These are phyloP conservation scores for Chlorophyllum brunneum DNA, from an alignment of 768 basidiomycete species.

Conservation along the genomic window DNA sequence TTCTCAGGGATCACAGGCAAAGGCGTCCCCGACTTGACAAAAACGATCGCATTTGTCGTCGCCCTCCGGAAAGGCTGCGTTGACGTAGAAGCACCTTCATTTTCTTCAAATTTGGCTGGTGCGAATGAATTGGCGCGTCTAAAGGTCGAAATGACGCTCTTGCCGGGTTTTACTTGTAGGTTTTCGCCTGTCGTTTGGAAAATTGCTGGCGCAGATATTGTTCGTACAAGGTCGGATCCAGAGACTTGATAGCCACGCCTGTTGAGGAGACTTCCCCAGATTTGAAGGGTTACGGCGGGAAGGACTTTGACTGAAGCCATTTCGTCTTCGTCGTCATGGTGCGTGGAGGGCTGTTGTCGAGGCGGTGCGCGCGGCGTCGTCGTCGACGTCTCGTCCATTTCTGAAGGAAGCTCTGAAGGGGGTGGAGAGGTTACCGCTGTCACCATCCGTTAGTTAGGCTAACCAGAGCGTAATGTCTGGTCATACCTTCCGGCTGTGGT, in stretches of 20 bases:
- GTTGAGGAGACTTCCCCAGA: constrained; percentile 69
- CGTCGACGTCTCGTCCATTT: constrained; percentile 12
- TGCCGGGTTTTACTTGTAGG: constrained; percentile 15
- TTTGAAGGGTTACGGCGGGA: constrained; percentile 57
- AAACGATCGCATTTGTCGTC: constrained; percentile 21
- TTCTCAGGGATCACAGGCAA: constrained; percentile 1
- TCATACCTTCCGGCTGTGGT: constrained; percentile 23
- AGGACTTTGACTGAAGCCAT: constrained; percentile 53
- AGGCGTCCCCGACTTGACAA: neutral
- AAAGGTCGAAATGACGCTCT: constrained; percentile 53
- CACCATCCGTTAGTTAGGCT: neutral
- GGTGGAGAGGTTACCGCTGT: constrained; percentile 21
- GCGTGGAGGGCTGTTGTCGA: constrained; percentile 8
- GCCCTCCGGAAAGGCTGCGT: constrained; percentile 45
- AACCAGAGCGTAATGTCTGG: neutral
- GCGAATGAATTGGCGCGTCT: constrained; percentile 65
- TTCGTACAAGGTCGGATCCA: constrained; percentile 55
- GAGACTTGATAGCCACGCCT: constrained; percentile 63
- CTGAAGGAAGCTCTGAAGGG: constrained; percentile 17
- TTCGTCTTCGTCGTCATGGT: constrained; percentile 53
- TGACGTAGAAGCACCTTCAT: constrained; percentile 17
- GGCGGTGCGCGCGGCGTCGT: constrained; percentile 14
- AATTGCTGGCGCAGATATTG: constrained; percentile 28
- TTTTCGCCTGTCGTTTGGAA: constrained; percentile 9
- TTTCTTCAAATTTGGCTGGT: constrained; percentile 25